phyloP scores from a whole-genome alignment of 208 protist species.

The Zelonia costaricensis region DNA sequence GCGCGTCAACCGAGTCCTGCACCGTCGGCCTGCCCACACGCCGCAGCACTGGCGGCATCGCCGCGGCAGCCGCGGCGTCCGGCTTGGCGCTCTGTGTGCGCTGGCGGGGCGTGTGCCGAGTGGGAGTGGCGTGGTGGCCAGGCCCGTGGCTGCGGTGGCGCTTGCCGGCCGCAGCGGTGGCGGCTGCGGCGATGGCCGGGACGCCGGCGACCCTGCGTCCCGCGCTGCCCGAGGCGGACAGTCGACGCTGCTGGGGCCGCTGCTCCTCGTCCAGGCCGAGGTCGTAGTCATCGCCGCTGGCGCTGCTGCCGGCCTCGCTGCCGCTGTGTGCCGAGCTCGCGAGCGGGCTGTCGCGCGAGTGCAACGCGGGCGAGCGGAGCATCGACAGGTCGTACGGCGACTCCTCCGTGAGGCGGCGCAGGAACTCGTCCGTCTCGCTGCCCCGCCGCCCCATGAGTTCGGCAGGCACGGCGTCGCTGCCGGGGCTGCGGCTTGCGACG shows the following conservation, averaged over 20 bases:
- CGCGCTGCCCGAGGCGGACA: background rate
- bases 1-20: slow-evolving; percentile 49
- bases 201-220: background rate
- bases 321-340: slow-evolving; percentile 6
- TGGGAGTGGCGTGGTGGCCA: background rate
- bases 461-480: background rate
- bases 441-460: background rate
- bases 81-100: slow-evolving; percentile 4
- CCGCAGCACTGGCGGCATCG: background rate
- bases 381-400: slow-evolving; percentile 28
- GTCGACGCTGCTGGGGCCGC: background rate
- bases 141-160: slow-evolving; percentile 12
- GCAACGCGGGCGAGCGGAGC: background rate
- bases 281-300: slow-evolving; percentile 1
- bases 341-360: background rate
- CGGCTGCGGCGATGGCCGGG: background rate
- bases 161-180: slow-evolving; percentile 4
- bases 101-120: slow-evolving; percentile 9
- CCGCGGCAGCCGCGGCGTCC: background rate
- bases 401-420: slow-evolving; percentile 28
- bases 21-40: slow-evolving; percentile 27
- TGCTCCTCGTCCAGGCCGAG: slow-evolving; percentile 7
- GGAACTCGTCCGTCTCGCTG: slow-evolving; percentile 22
- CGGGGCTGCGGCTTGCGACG: background rate
- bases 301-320: slow-evolving; percentile 3